phyloP scores from a whole-genome alignment of 1,284 basidiomycete species.

The Cryptococcus amylolentus region DNA sequence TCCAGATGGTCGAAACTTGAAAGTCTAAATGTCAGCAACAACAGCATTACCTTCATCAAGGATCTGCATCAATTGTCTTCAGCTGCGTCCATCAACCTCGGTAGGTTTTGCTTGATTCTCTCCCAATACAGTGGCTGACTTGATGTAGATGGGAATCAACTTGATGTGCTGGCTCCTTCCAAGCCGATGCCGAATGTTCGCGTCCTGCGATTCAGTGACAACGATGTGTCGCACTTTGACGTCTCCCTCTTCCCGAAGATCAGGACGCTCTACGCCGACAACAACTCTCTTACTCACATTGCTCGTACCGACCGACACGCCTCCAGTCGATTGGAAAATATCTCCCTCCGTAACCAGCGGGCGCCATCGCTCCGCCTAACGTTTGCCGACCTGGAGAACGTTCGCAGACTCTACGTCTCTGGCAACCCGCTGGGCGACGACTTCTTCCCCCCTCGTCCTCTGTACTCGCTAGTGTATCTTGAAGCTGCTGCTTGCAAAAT shows the following conservation, averaged over 20 bases:
- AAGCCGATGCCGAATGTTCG: slow-evolving; percentile 63
- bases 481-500: slow-evolving; percentile 89
- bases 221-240: slow-evolving; percentile 68
- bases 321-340: slow-evolving; percentile 70
- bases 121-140: background rate
- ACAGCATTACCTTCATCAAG: slow-evolving; percentile 61
- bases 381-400: slow-evolving; percentile 74
- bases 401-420: slow-evolving; percentile 89
- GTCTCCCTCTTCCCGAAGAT: slow-evolving; percentile 66
- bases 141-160: slow-evolving; percentile 66
- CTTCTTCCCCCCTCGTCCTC: slow-evolving; percentile 59
- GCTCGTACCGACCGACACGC: slow-evolving; percentile 47
- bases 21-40: slow-evolving; percentile 76
- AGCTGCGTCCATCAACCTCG: slow-evolving; percentile 71
- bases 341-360: slow-evolving; percentile 85
- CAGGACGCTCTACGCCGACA: slow-evolving; percentile 88
- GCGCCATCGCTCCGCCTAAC: slow-evolving; percentile 43
- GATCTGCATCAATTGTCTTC: slow-evolving; percentile 63
- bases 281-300: slow-evolving; percentile 63
- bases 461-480: slow-evolving; percentile 83
- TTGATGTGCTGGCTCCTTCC: slow-evolving; percentile 26
- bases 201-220: slow-evolving; percentile 81
- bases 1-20: slow-evolving; percentile 77
- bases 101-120: slow-evolving; percentile 54
- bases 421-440: slow-evolving; percentile 52